phyloP scores from a whole-genome alignment of 2,329 filamentous ascomycete species.

The Penicillium decumbens region DNA sequence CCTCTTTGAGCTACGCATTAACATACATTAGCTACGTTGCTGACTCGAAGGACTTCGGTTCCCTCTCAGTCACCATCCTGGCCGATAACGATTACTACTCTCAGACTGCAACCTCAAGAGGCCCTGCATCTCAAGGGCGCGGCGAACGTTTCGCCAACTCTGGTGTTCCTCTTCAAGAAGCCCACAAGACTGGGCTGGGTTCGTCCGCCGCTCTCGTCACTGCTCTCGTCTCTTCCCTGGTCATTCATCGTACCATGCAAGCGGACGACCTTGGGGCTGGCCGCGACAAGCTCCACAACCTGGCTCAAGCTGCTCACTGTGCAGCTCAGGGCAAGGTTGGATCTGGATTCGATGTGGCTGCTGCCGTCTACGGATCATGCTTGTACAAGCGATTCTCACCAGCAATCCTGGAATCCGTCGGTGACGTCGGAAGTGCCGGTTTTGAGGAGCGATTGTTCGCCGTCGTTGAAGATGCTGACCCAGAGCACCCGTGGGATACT shows the following conservation, averaged over 20 bases:
- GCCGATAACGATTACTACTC: constrained; percentile 98
- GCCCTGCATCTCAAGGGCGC: constrained; percentile 31
- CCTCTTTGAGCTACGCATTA: constrained; percentile 78
- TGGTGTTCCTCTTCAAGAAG: constrained; percentile 66
- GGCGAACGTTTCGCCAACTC: constrained; percentile 68
- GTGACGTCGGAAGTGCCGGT: constrained; percentile 59
- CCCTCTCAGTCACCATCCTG: constrained; percentile 75
- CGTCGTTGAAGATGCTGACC: constrained; percentile 59
- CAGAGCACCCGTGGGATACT: constrained; percentile 65
- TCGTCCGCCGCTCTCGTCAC: constrained; percentile 94
- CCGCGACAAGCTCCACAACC: constrained; percentile 71
- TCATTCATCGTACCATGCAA: constrained; percentile 43
- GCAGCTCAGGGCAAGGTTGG: constrained; percentile 96
- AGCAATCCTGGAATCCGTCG: constrained; percentile 61
- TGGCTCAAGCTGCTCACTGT: constrained; percentile 89
- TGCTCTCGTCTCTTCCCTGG: constrained; percentile 59
- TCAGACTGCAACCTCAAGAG: constrained; percentile 49
- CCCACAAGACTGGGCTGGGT: constrained; percentile 93
- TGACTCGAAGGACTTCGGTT: constrained; percentile 55
- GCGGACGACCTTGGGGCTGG: constrained; percentile 47
- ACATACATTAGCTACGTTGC: constrained; percentile 63
- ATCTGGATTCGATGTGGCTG: constrained; percentile 90
- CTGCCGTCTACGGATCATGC: constrained; percentile 87
- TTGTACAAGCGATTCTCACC: constrained; percentile 91
- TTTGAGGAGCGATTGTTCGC: constrained; percentile 64